A percentile compares a stretch with the other conserved stretches of the same genome.
Conservation (phyloP, 768 basidiomycete species). For the Phanerochaete carnosa region DNA sequence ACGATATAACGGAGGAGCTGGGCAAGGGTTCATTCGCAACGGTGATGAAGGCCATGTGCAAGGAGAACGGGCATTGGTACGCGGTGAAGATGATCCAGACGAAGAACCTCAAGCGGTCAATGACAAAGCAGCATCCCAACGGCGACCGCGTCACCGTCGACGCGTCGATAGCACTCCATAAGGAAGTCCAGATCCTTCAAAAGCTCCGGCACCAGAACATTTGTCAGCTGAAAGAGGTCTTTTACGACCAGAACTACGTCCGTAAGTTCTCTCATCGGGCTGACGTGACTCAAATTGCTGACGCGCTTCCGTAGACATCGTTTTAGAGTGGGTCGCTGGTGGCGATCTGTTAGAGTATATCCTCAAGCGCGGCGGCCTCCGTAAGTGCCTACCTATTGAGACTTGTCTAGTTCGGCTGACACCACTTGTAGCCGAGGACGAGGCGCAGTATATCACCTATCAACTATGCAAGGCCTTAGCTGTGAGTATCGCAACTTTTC, state of each 20-base stretch:
- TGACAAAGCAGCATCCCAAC: background rate
- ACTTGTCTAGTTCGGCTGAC: background rate
- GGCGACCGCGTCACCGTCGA: constrained; percentile 56
- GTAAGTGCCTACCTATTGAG: constrained; percentile 37
- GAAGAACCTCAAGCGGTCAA: constrained; percentile 33
- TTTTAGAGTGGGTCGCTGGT: constrained; percentile 82
- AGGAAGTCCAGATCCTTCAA: constrained; percentile 57
- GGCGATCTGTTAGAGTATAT: constrained; percentile 88
- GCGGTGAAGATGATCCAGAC: constrained; percentile 87
- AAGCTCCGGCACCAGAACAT: constrained; percentile 78
- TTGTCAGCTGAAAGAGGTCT: constrained; percentile 75
- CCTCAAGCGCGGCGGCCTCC: constrained; percentile 51
- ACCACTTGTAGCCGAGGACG: constrained; percentile 41
- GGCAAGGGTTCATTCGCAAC: constrained; percentile 92
- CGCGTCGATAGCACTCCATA: constrained; percentile 1
- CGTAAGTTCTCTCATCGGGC: constrained; percentile 42
- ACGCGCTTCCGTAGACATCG: constrained; percentile 54
- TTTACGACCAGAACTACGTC: constrained; percentile 57
- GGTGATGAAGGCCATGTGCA: constrained; percentile 79
- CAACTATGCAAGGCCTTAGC: constrained; percentile 82
- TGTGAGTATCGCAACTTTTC: constrained; percentile 41
- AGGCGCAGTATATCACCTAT: constrained; percentile 66
- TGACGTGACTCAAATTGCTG: constrained; percentile 20
- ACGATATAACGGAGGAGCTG: constrained; percentile 67
- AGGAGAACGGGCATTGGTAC: constrained; percentile 65